Percentiles rank a stretch among this genome's conserved stretches.
Evolutionary conservation across 306 rosid genomes (phyloP).

Genomic region (Castanospermum australe): DNA sequence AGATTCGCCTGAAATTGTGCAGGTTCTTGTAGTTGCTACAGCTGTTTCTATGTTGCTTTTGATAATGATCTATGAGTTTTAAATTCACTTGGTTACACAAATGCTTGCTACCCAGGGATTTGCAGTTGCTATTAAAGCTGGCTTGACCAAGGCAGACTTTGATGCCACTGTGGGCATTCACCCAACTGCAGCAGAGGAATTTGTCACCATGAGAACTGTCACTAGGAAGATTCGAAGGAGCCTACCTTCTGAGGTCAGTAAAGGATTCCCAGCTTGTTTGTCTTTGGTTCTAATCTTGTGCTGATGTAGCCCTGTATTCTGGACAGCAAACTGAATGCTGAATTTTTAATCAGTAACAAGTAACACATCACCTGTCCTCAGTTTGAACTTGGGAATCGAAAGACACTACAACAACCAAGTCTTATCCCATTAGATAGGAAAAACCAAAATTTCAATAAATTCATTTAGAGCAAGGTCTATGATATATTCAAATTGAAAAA

Average conservation of each 20-base stretch:
- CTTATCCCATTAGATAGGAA: no score
- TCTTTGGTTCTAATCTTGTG: constrained; percentile 21
- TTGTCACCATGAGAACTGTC: constrained; percentile 91
- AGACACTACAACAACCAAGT: background rate
- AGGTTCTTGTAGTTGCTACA: constrained; percentile 54
- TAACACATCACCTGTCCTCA: background rate
- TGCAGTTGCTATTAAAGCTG: constrained; percentile 92
- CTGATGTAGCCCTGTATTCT: background rate
- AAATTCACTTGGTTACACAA: constrained; percentile 19
- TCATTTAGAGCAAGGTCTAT: no score
- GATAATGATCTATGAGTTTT: constrained; percentile 14
- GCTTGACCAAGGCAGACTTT: constrained; percentile 88
- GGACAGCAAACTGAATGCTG: background rate
- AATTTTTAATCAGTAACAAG: background rate
- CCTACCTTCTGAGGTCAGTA: constrained; percentile 63
- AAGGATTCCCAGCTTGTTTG: background rate
- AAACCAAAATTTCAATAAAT: no score
- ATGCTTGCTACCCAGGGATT: constrained; percentile 67
- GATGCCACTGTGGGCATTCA: constrained; percentile 93
- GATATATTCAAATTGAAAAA: background rate
- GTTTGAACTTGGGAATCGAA: background rate
- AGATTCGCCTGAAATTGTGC: constrained; percentile 87
- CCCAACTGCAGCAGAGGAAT: constrained; percentile 94
- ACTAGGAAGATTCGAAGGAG: constrained; percentile 66
- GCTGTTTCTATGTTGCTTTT: constrained; percentile 8